A percentile compares a stretch with the other conserved stretches of the same genome.
Evolutionary conservation across 805 yeast genomes (phyloP).

Genomic region (Schwanniomyces polymorphus): DNA sequence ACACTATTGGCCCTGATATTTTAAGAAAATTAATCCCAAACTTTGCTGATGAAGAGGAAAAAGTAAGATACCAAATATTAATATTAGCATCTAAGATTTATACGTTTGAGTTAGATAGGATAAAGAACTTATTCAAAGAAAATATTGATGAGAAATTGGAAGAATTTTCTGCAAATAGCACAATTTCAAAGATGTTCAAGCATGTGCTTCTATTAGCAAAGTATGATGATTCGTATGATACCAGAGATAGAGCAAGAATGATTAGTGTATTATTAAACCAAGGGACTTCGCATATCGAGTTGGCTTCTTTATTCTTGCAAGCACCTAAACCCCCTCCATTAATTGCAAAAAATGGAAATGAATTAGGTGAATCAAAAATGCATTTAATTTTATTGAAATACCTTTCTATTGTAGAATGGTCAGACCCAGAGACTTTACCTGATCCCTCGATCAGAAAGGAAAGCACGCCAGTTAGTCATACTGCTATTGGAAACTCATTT

Average conservation of each 20-base stretch:
- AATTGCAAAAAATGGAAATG: constrained; percentile 21
- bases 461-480: constrained; percentile 12
- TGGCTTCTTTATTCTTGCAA: constrained; percentile 70
- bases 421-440: constrained; percentile 29
- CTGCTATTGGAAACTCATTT: constrained; percentile 15
- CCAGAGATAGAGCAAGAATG: constrained; percentile 83
- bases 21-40: constrained; percentile 55
- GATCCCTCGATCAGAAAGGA: constrained; percentile 31
- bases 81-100: constrained; percentile 72
- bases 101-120: constrained; percentile 51
- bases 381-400: constrained; percentile 13
- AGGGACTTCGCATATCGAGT: constrained; percentile 43
- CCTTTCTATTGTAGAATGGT: constrained; percentile 47
- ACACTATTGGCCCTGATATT: constrained; percentile 69
- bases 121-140: constrained; percentile 20
- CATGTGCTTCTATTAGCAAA: constrained; percentile 63
- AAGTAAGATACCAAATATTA: constrained; percentile 69
- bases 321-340: constrained; percentile 72
- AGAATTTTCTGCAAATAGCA: constrained; percentile 11
- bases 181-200: constrained; percentile 53
- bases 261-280: constrained; percentile 59
- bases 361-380: constrained; percentile 10
- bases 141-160: constrained; percentile 10
- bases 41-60: constrained; percentile 54
- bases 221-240: constrained; percentile 73